Evolutionary conservation across 805 yeast species (phyloP).

Genomic region (Zygotorulaspora danielsina): DNA sequence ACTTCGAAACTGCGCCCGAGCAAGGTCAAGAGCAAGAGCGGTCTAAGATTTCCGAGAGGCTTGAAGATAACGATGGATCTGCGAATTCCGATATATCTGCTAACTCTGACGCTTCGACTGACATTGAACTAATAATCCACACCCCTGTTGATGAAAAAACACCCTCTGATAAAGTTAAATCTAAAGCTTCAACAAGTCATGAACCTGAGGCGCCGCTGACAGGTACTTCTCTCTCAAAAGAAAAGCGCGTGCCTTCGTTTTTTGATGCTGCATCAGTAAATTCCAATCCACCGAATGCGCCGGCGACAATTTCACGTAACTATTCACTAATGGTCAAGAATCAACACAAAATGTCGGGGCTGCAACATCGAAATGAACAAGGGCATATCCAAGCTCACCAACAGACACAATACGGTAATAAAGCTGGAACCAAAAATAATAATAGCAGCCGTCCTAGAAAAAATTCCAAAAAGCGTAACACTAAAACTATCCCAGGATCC

Average conservation of each 20-base stretch:
- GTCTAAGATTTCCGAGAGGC: background rate
- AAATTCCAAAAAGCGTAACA: slow-evolving; percentile 7
- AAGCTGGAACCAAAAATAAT: slow-evolving; percentile 1
- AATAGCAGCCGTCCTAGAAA: slow-evolving; percentile 6
- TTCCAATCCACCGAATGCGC: slow-evolving; percentile 27
- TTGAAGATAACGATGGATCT: background rate
- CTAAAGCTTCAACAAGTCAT: background rate
- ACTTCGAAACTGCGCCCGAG: background rate
- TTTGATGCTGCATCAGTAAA: slow-evolving; percentile 13
- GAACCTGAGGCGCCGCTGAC: background rate
- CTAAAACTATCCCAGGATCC: slow-evolving; percentile 48
- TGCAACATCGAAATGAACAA: slow-evolving; percentile 4
- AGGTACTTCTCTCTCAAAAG: background rate
- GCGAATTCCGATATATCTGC: slow-evolving; percentile 7
- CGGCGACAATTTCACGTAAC: slow-evolving; percentile 24
- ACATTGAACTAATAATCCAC: slow-evolving; percentile 21
- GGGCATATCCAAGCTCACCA: slow-evolving; percentile 6
- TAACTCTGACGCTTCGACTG: slow-evolving; percentile 15
- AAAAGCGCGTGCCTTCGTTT: background rate
- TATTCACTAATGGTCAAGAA: slow-evolving; percentile 14
- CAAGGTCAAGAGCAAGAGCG: background rate
- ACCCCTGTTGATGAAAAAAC: slow-evolving; percentile 12
- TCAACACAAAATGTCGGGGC: slow-evolving; percentile 4
- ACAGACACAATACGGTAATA: background rate
- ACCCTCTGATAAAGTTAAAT: background rate